Conservation (phyloP, 768 basidiomycete genomes). For the Boletus barrowsii region DNA sequence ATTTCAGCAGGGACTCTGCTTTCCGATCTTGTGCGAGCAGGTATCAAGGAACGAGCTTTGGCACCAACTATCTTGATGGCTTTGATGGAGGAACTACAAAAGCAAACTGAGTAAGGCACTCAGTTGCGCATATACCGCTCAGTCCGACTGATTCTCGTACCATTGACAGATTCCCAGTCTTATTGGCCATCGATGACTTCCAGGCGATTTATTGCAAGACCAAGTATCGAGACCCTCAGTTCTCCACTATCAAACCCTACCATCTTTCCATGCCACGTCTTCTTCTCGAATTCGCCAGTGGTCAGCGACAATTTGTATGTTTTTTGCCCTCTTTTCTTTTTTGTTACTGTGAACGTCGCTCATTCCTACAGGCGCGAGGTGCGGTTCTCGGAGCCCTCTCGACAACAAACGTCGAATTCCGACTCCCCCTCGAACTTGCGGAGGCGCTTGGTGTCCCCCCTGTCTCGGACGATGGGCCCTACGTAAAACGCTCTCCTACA, state of each 20-base stretch:
- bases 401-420: slow-evolving; percentile 55
- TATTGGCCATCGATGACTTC: slow-evolving; percentile 86
- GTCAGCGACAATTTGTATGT: slow-evolving; percentile 64
- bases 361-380: slow-evolving; percentile 53
- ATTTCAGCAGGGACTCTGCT: slow-evolving; percentile 50
- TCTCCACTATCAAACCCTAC: slow-evolving; percentile 63
- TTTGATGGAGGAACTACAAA: slow-evolving; percentile 58
- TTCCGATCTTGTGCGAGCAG: slow-evolving; percentile 54
- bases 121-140: neutral
- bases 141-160: neutral
- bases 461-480: slow-evolving; percentile 47
- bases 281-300: slow-evolving; percentile 76
- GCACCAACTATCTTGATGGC: slow-evolving; percentile 57
- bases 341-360: neutral
- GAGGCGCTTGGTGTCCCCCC: slow-evolving; percentile 53
- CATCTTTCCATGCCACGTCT: slow-evolving; percentile 78
- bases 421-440: slow-evolving; percentile 58
- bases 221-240: slow-evolving; percentile 72
- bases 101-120: slow-evolving; percentile 57
- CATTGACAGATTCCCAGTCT: slow-evolving; percentile 60
- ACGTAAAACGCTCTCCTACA: slow-evolving; percentile 49
- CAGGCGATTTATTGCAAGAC: slow-evolving; percentile 74
- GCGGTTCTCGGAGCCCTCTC: slow-evolving; percentile 72
- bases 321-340: neutral
- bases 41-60: slow-evolving; percentile 47